Evolutionary conservation across 2,329 filamentous ascomycete genomes (phyloP), one percentile per base, ranked within the genome.

Genomic region (Berkeleyomyces basicola): DNA sequence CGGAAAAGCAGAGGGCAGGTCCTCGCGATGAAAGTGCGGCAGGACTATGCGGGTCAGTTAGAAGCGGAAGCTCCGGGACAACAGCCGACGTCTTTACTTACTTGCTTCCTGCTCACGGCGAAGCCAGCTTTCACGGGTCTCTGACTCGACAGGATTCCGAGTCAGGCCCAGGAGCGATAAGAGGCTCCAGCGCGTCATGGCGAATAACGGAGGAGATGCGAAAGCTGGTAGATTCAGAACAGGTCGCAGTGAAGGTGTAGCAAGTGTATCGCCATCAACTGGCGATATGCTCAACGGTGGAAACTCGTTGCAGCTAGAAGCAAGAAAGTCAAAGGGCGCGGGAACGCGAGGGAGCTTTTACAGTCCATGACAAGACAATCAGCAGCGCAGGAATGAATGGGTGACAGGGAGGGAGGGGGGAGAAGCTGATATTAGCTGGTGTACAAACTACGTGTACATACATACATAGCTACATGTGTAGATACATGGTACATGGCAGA

Each of bases 1-100:
- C 0, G 88, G 82, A 43, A 92, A 84, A 37, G 87, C 83, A 9
- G 88, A 84, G 49, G 83, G 74, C 51, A 85, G 74, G 0, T 77
- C 71, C 10, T 81, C 40, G 23, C 43, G 79, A 67, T 78, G 77
- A 67, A 85, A 80, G 11, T 76, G 77, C 1, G 87, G 86, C 1
- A 91, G 81, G 11, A 91, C 85, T 88, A 65, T 14, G 7, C 4
- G 9, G 37, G 40, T 58, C 23, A 16, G 53, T 40, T 33, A 55
- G 37, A 39, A 7, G 2, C 23, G 23, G 23, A 23, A 23, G 23
- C 23, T 23, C 2, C 23, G 23, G 23, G 23, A 23, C 23, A 23
- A 23, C 23, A 23, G 23, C 23, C 23, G 23, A 23, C 23, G 23
- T 11, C n/a, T 36, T 33, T 44, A 44, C 62, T 47, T 47, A 64